Base-by-base conservation (phyloP, 768 basidiomycete species). In the Podaxis mareebaensis region DNA sequence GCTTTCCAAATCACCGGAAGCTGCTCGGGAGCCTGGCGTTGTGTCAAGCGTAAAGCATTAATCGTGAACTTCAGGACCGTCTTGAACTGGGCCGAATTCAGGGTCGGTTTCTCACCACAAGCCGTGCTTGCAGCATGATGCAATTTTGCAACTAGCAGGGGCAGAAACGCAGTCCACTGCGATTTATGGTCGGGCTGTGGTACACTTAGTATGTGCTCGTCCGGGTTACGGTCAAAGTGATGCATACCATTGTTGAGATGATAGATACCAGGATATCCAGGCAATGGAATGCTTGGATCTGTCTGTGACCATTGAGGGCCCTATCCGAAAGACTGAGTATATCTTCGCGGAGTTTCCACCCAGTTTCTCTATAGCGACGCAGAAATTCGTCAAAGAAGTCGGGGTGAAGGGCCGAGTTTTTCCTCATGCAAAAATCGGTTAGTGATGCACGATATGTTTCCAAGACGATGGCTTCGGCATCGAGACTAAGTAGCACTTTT, bases 321-420 rank as follows among this genome's bases (percentile, higher is more conserved):
- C 83, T 84, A 44, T 71, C 75, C 1, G 83, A 79, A 7, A 86
- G 74, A 17, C 81, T 78, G 40, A 93, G 66, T n/a, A 96, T 72
- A 60, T 83, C 79, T 17, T 79, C 72, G 10, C 88, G 84, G 22
- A 95, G 73, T 39, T 67, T 72, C 91, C 93, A 95, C 20, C 84
- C 91, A 13, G 81, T 75, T 3, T 73, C 61, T 0, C 92, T 87
- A 73, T 84, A 84, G 42, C 91, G 86, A 20, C 82, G 82, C 64
- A 91, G 79, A 71, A 91, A 91, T 59, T 93, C 91, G 53, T 86
- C 80, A 79, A 98, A 90, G 78, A 95, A 95, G 52, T 73, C 75
- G 4, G 83, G 73, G 68, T 90, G 89, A 51, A 96, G 80, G 30
- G 83, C 79, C 3, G 93, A 95, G 49, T 86, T 84, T 77, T 96